Evolutionary conservation across 768 basidiomycete species (phyloP), one percentile per base, ranked within the genome.

Genomic region (Lactifluus pinguis): DNA sequence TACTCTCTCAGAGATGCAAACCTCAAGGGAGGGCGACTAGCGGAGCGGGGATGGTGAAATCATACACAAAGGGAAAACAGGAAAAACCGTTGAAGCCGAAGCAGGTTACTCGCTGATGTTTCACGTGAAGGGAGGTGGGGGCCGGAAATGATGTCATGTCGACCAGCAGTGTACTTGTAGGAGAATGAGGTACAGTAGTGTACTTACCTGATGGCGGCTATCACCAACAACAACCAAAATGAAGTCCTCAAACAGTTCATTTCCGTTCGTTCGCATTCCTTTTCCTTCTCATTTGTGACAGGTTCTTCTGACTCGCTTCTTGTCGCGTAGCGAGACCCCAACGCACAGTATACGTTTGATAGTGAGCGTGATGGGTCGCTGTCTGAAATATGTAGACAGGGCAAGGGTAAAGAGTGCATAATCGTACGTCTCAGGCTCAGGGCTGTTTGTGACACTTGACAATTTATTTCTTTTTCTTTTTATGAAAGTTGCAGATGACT

Each of bases 11-110:
- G 89, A 66, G 80, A 85, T 62, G 69, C 73, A n/a, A 76, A 84
- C 57, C 69, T 92, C 53, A 81, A 85, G 68, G 90, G 90, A 17
- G 90, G 89, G 9, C 79, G 77, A 29, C 69, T 89, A 53, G 86
- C 89, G 8, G 73, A 75, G 36, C 81, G 90, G 39, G 90, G 90
- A 21, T 80, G 80, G 80, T 88, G 75, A 76, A 44, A 25, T 9
- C 10, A 21, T 5, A 29, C 6, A n/a, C 36, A 57, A 21, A 4
- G 30, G 9, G 32, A 29, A 19, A 53, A 25, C 13, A 9, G 44
- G 11, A 34, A 48, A 36, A 30, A 6, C 25, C 25, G 25, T 50
- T 44, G 42, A 45, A 42, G 19, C 15, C 15, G 50, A 34, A 45
- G 21, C 19, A 42, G 19, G 30, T 11, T 38, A 38, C 11, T 10